These are phyloP conservation scores for Anastatica hierochuntica DNA, from an alignment of 345 rosid genomes.

Conservation along the genomic window DNA sequence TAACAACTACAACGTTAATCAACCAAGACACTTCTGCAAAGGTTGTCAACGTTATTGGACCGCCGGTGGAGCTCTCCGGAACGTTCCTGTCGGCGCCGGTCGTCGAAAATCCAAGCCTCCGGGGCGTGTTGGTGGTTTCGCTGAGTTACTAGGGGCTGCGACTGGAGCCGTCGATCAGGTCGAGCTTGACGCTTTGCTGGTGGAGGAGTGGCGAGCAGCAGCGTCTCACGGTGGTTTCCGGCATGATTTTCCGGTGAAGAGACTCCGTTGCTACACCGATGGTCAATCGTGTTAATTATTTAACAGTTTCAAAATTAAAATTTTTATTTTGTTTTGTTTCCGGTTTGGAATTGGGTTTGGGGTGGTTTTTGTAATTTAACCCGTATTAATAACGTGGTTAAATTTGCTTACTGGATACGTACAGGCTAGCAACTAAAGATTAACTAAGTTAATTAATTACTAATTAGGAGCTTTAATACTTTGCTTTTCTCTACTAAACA, in stretches of 20 bases:
- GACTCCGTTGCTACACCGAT: conserved; percentile 45
- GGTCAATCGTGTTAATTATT: conserved; percentile 41
- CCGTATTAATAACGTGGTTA: conserved; percentile 23
- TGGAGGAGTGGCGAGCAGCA: conserved; percentile 53
- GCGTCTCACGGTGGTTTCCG: conserved; percentile 42
- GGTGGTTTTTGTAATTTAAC: neutral
- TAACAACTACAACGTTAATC: conserved; percentile 95
- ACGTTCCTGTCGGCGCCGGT: conserved; percentile 92
- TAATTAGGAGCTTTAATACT: conserved; percentile 7
- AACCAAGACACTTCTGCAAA: conserved; percentile 94
- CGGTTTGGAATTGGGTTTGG: conserved; percentile 9
- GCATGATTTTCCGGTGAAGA: conserved; percentile 51
- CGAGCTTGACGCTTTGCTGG: conserved; percentile 40
- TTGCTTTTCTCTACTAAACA: conserved; percentile 15
- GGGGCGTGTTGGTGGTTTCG: conserved; percentile 31
- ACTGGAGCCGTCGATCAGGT: conserved; percentile 36
- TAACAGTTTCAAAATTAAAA: too few relatives aligned
- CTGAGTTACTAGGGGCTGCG: conserved; percentile 25
- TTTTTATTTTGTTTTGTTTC: neutral
- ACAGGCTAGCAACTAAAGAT: conserved; percentile 23
- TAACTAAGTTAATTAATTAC: conserved; percentile 1
- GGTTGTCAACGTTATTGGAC: conserved; percentile 99
- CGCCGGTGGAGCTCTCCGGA: conserved; percentile 89
- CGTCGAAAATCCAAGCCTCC: conserved; percentile 79
- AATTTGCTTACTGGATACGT: conserved; percentile 21